Evolutionary conservation across 768 basidiomycete genomes (phyloP), one percentile per base, ranked within the genome.

Genomic region (Suillus clintonianus): DNA sequence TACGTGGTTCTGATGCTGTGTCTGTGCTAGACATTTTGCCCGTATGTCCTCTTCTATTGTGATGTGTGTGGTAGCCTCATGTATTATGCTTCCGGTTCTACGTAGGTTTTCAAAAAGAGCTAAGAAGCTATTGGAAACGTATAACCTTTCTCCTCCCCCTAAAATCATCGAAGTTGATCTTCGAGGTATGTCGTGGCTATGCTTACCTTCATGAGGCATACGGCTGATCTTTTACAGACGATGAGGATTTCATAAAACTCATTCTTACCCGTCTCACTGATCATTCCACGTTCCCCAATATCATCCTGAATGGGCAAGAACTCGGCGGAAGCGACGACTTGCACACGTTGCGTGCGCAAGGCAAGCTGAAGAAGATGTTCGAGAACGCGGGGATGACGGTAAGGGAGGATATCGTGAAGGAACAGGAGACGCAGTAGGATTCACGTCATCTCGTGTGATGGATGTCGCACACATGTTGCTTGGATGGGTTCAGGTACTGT

Each of bases 111-210:
- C 72, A 58, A 75, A n/a, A 50, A 72, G 67, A 65, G 80, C 57
- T 54, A 78, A 73, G 65, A 70, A 77, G n/a, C 80, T 94, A 7
- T 80, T 94, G 5, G 80, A 80, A 37, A 76, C 74, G 0, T 91
- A 91, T 68, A 76, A 86, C 34, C 80, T 92, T 14, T 73, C 78
- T 15, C 92, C 92, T 0, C 70, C 85, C 2, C 90, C 92, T 1
- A 85, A 83, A 64, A 77, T 93, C 39, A 78, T 94, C 36, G 92
- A 94, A 69, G 89, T 94, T 27, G 91, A 94, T 74, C 69, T 86
- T 11, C 83, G 92, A 76, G 82, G 90, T 86, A 67, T 43, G 80
- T 73, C 34, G 15, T 41, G 42, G 9, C 36, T 9, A 3, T 34
- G 2, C 8, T 45, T 54, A 39, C 30, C 55, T 55, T 51, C 36